Percentiles rank a stretch among this genome's conserved stretches.
Conservation (phyloP, 306 rosid genomes). For the Mucuna pruriens region DNA sequence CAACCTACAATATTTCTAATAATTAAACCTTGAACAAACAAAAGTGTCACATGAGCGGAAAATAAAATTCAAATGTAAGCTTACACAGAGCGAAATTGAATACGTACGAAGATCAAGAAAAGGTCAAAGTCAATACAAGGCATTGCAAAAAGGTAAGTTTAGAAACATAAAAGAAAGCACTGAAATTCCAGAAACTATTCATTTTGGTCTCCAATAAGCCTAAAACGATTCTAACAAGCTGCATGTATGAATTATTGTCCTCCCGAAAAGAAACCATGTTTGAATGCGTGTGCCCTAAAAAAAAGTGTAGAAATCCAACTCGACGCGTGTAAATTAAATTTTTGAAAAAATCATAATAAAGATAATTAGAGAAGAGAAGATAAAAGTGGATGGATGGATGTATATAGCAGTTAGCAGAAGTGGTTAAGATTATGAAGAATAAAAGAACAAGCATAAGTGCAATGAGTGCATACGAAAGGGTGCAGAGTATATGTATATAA, state of each 20-base stretch:
- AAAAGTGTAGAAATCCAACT: background rate
- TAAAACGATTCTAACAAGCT: background rate
- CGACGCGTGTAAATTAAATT: background rate
- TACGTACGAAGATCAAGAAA: background rate
- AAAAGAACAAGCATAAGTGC: slow-evolving; percentile 1
- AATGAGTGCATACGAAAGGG: background rate
- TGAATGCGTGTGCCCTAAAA: background rate
- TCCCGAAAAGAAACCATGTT: background rate
- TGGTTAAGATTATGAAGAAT: background rate
- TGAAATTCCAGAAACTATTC: background rate
- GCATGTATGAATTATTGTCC: background rate
- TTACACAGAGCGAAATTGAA: background rate
- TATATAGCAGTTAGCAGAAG: background rate
- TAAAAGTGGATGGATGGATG: background rate
- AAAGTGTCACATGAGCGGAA: background rate
- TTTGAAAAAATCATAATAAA: background rate
- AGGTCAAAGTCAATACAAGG: background rate
- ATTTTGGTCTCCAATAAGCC: background rate
- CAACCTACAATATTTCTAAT: background rate
- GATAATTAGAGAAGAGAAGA: background rate
- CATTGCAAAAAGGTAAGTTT: background rate
- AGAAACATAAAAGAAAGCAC: background rate
- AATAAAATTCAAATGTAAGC: background rate
- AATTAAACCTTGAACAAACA: background rate
- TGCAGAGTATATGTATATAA: too few species aligned